phyloP scores from a whole-genome alignment of 2,329 filamentous ascomycete species.

The Cryphonectria naterciae region DNA sequence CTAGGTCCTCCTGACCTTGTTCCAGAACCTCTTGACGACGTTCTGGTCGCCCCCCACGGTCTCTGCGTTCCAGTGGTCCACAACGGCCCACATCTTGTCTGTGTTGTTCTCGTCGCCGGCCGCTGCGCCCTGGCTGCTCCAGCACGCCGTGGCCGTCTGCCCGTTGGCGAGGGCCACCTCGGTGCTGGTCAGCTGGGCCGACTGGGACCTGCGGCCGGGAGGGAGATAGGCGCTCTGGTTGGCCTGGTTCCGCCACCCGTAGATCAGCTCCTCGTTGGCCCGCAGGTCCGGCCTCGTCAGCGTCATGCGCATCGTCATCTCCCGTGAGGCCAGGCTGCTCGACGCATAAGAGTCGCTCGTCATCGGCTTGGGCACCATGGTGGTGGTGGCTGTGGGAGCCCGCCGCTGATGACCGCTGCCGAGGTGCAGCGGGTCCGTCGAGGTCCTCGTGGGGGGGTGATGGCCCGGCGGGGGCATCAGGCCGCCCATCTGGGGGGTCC shows the following conservation, averaged over 20 bases:
- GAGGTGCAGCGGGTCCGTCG: conserved; percentile 34
- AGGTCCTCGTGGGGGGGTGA: conserved; percentile 37
- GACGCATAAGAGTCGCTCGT: conserved; percentile 36
- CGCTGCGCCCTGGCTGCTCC: conserved; percentile 41
- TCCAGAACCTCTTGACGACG: conserved; percentile 67
- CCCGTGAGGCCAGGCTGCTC: conserved; percentile 60
- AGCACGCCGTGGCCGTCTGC: conserved; percentile 37
- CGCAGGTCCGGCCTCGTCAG: conserved; percentile 87
- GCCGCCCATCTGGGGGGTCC: conserved; percentile 56
- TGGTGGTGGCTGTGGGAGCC: not conserved
- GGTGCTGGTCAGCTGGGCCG: conserved; percentile 31
- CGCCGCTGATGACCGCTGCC: not conserved
- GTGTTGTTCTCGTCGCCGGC: conserved; percentile 57
- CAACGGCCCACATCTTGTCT: conserved; percentile 56
- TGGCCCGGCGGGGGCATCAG: conserved; percentile 32
- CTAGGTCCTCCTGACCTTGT: conserved; percentile 56
- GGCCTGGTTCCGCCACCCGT: conserved; percentile 62
- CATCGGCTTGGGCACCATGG: conserved; percentile 33
- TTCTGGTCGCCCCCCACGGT: conserved; percentile 52
- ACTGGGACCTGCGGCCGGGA: conserved; percentile 53
- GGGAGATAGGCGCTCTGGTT: conserved; percentile 34
- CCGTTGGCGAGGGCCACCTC: conserved; percentile 38
- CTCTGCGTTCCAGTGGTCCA: conserved; percentile 54
- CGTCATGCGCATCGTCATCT: conserved; percentile 97
- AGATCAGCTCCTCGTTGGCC: conserved; percentile 71